Evolutionary conservation across 345 rosid genomes (phyloP).

Genomic region (Pistacia atlantica): DNA sequence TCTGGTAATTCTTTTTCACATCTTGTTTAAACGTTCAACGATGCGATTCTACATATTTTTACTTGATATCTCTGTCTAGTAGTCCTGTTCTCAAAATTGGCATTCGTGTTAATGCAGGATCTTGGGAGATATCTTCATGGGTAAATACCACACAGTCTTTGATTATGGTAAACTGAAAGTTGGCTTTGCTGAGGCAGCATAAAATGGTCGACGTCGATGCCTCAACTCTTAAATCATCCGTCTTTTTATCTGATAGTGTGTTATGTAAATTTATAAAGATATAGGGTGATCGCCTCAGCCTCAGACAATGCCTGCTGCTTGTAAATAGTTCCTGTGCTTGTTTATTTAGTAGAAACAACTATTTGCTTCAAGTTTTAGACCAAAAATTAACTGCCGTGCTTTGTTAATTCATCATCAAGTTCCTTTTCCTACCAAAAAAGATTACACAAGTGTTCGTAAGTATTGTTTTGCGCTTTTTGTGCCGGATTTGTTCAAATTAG

Average conservation of each 20-base stretch:
- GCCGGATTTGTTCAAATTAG: too few relatives aligned
- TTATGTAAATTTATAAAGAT: conserved; percentile 4
- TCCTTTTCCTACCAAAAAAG: too few relatives aligned
- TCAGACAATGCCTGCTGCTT: neutral
- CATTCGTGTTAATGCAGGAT: conserved; percentile 53
- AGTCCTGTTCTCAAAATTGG: neutral
- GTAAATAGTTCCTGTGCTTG: conserved; percentile 14
- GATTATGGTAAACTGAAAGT: conserved; percentile 74
- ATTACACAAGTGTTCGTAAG: too few relatives aligned
- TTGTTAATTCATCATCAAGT: neutral
- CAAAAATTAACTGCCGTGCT: too few relatives aligned
- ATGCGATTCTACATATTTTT: neutral
- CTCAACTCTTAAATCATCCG: neutral
- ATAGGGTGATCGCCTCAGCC: conserved; percentile 1
- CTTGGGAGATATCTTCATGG: conserved; percentile 93
- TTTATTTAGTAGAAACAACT: neutral
- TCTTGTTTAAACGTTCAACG: neutral
- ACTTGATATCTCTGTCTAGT: too few relatives aligned
- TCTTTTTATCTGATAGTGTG: neutral
- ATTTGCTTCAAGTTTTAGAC: neutral
- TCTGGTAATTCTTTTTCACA: conserved; percentile 53
- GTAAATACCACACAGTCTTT: conserved; percentile 86
- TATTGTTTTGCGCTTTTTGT: too few relatives aligned
- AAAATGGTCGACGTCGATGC: conserved; percentile 8
- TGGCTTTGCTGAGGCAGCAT: conserved; percentile 91